phyloP scores from a whole-genome alignment of 2,329 filamentous ascomycete species.

The Akanthomyces lecanii region DNA sequence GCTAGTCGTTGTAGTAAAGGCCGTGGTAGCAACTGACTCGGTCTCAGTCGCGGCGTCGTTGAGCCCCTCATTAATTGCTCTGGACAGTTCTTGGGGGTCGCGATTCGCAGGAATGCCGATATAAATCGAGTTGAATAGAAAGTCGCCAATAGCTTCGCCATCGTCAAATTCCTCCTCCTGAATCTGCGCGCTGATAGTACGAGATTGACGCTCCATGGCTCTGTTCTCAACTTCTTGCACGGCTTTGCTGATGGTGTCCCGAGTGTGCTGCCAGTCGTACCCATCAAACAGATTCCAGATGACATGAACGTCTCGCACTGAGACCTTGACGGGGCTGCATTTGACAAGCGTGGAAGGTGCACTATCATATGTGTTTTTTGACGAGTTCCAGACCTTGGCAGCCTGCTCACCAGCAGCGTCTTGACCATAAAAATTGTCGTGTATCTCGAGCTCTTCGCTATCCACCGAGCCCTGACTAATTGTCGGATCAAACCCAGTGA shows the following conservation, averaged over 20 bases:
- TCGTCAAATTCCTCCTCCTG: conserved; percentile 72
- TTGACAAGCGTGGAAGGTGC: conserved; percentile 58
- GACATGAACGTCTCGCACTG: conserved; percentile 80
- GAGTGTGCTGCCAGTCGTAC: conserved; percentile 89
- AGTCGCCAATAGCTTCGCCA: conserved; percentile 85
- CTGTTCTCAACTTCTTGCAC: conserved; percentile 83
- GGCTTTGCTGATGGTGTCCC: conserved; percentile 79
- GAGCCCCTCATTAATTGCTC: conserved; percentile 81
- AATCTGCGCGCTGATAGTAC: conserved; percentile 51
- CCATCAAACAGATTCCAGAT: conserved; percentile 99
- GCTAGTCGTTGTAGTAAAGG: conserved; percentile 55
- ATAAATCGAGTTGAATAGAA: conserved; percentile 97
- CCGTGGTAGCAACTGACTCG: conserved; percentile 78
- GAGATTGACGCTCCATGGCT: conserved; percentile 68
- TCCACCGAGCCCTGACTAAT: conserved; percentile 43
- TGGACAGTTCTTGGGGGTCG: conserved; percentile 75
- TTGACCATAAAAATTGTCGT: conserved; percentile 72
- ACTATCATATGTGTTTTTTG: conserved; percentile 67
- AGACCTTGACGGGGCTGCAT: conserved; percentile 69
- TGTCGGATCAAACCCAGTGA: conserved; percentile 30
- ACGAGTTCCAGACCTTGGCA: conserved; percentile 76
- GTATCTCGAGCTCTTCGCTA: conserved; percentile 62
- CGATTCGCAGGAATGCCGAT: conserved; percentile 85
- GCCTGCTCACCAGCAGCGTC: conserved; percentile 58
- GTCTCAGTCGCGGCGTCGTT: conserved; percentile 86